phyloP scores from a whole-genome alignment of 495 filamentous ascomycete species.

The Tuber magnatum region DNA sequence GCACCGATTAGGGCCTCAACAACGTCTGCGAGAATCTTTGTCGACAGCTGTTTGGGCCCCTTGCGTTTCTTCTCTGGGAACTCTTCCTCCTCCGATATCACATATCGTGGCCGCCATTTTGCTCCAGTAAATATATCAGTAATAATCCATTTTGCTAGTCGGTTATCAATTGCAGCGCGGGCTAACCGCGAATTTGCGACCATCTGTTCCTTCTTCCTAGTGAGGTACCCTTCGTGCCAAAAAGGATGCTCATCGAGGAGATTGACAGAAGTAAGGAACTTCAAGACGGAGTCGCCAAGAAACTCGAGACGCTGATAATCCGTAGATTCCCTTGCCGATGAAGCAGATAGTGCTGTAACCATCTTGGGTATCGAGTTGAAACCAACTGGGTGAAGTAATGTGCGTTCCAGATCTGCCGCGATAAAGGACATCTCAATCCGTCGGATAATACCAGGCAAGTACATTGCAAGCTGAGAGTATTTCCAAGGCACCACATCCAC shows the following conservation, averaged over 20 bases:
- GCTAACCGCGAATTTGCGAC: conserved; percentile 67
- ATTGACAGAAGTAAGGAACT: conserved; percentile 61
- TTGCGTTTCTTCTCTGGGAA: conserved; percentile 4
- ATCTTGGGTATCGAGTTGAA: conserved; percentile 55
- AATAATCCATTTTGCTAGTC: conserved; percentile 68
- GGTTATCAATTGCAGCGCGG: conserved; percentile 54
- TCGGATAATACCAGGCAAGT: conserved; percentile 69
- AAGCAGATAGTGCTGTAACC: conserved; percentile 64
- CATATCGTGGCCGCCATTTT: conserved; percentile 64
- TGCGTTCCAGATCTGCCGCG: conserved; percentile 56
- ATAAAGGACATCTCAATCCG: conserved; percentile 59
- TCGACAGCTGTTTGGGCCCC: conserved; percentile 49
- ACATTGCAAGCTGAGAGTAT: conserved; percentile 58
- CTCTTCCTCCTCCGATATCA: conserved; percentile 48
- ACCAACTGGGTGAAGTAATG: conserved; percentile 50
- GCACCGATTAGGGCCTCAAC: conserved; percentile 81
- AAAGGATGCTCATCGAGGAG: conserved; percentile 58
- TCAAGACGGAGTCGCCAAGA: conserved; percentile 80
- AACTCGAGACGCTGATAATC: conserved; percentile 89
- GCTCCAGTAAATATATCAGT: conserved; percentile 57
- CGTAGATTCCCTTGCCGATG: conserved; percentile 52
- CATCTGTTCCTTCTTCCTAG: conserved; percentile 57
- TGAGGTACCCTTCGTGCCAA: conserved; percentile 76
- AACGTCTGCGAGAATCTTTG: conserved; percentile 82
- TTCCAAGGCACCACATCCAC: conserved; percentile 55